Evolutionary conservation across 257 asterid species (phyloP), one percentile per base, ranked within the genome.

Genomic region (Thymus quinquecostatus): DNA sequence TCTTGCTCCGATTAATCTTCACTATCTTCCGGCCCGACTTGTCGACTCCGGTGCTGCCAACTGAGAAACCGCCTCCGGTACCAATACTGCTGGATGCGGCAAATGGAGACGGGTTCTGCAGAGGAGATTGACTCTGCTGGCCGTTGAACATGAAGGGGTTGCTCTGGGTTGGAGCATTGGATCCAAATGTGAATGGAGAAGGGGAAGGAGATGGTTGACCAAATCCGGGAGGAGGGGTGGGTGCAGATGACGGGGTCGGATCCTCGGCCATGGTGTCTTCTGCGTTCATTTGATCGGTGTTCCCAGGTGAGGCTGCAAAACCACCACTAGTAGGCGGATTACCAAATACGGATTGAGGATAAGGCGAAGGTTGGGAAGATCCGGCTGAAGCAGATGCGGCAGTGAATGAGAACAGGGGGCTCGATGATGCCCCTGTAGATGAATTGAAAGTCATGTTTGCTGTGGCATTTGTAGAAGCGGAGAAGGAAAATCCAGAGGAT

Each of bases 261-360:
- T 94, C 99, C 86, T 91, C 98, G 0, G 94, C 95, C 97, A 93
- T 93, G 83, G 90, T 89, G 86, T 87, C 97, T 74, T 92, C 97
- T 29, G 83, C 82, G 70, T 58, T 82, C 96, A 87, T 89, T 73
- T 83, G 97, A 78, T 81, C 88, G 65, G 74, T 75, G 60, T 83
- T 89, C 64, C 81, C 89, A 3, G 85, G 73, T 50, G 88, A 29
- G 12, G 86, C 75, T 45, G 73, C 69, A 72, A 83, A 78, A 49
- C 79, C 78, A 79, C 79, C 79, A 67, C 78, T 61, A 66, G 4
- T 41, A 12, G 69, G 29, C 12, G 77, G 55, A 63, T 32, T 73
- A 48, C 89, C 87, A 73, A 86, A 84, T 41, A 70, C 53, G 8
- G 84, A 69, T 43, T 58, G 77, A 9, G 66, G 30, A 57, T 56